Percentiles rank a stretch among this genome's conserved stretches.
These are phyloP conservation scores for Medakamo hakoo DNA, from an alignment of 139 green algal genomes.

Conservation along the genomic window DNA sequence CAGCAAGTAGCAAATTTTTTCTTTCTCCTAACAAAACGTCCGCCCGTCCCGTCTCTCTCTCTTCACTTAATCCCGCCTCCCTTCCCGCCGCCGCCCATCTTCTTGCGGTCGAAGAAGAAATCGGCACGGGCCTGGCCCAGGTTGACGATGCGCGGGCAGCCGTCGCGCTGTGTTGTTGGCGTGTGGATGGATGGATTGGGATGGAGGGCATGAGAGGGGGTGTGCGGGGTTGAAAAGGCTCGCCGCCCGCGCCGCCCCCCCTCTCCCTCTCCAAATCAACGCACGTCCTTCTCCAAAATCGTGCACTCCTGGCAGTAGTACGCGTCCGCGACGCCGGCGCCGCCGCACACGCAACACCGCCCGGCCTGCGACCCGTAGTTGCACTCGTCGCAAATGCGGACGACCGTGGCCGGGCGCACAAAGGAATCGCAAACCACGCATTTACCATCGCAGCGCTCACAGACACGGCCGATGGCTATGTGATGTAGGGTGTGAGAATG, in stretches of 20 bases:
- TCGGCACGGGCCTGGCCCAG: slow-evolving; percentile 89
- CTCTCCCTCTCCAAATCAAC: slow-evolving; percentile 1
- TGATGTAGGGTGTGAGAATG: too few relatives aligned
- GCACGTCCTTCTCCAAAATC: slow-evolving; percentile 89
- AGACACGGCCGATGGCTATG: slow-evolving; percentile 85
- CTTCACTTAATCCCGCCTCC: background rate
- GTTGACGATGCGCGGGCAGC: slow-evolving; percentile 99
- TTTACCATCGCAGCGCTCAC: slow-evolving; percentile 93
- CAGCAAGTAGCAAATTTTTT: too few relatives aligned
- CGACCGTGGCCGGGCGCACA: slow-evolving; percentile 87
- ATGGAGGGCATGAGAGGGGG: background rate
- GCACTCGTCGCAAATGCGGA: slow-evolving; percentile 97
- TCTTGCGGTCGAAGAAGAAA: slow-evolving; percentile 67
- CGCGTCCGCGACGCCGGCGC: slow-evolving; percentile 84
- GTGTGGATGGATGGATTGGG: background rate
- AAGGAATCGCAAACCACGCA: slow-evolving; percentile 96
- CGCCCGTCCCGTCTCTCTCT: too few relatives aligned
- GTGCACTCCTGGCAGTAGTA: slow-evolving; percentile 99
- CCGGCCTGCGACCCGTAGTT: slow-evolving; percentile 88
- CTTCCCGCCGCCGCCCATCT: too few relatives aligned
- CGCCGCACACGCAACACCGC: slow-evolving; percentile 93
- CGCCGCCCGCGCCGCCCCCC: background rate
- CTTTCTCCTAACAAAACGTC: too few relatives aligned
- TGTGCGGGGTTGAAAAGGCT: background rate
- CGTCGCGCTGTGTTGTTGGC: slow-evolving; percentile 62